Base-by-base conservation (phyloP, 2,329 filamentous ascomycete species). In the Pestalotiopsis sp. region DNA sequence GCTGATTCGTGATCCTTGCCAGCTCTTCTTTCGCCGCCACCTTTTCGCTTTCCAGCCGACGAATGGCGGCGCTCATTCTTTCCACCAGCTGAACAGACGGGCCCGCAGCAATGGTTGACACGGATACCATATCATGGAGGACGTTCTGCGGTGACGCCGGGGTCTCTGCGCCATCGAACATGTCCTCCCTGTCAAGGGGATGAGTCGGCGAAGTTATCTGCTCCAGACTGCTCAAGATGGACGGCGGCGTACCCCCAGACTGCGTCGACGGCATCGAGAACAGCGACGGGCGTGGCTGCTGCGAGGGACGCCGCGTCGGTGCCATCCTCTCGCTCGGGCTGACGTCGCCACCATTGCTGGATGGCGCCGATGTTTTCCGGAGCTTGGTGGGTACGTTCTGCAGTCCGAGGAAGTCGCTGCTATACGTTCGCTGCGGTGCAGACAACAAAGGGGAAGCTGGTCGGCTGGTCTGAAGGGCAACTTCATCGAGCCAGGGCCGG, bases 51-150 rank as follows among this genome's bases (percentile, higher is more conserved):
- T 99, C 96, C 0, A 99, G 85, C 5, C 95, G 90, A 11, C 96
- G 92, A 59, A 99, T 95, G 0, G 94, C 93, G 2, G 95, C 93
- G 76, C 93, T 97, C 93, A 99, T 97, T 66, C 95, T 90, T 81
- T 98, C 96, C 17, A 99, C 95, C 0, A 99, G 88, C 80, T 98
- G 95, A 1, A 99, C 95, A 0, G 92, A 95, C 0, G 96, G 96
- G 0, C 96, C 96, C 0, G 95, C 95, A 0, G 91, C 95, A 9
- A 94, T 92, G 0, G 95, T 98, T 0, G 94, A 97, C 6, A 93
- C 93, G 1, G 93, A 97, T 38, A 96, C 88, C 83, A 97, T 92
- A 75, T 97, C 95, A 73, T 94, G 92, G 69, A 93, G 87, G 6
- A 92, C 89, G 69, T 91, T 90, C 52, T 90, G 89, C 1, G 91